Conservation (phyloP, 768 basidiomycete genomes). For the Mrakia frigida region DNA sequence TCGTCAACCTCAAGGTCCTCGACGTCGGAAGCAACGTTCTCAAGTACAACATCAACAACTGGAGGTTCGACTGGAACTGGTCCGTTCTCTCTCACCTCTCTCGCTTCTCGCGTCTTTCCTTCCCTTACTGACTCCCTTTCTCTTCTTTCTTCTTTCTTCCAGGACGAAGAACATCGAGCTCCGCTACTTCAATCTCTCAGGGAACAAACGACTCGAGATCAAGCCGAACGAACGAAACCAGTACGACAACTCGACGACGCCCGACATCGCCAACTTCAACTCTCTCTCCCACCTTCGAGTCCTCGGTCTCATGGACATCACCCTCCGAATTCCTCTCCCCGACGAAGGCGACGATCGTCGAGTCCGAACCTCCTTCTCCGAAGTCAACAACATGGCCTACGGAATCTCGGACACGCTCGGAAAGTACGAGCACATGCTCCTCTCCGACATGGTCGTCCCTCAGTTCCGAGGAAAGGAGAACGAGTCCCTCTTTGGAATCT, state of each 20-base stretch:
- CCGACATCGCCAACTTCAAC: slow-evolving; percentile 64
- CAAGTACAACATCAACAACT: slow-evolving; percentile 96
- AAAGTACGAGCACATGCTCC: slow-evolving; percentile 66
- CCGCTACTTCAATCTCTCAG: slow-evolving; percentile 90
- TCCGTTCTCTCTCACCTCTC: slow-evolving; percentile 45
- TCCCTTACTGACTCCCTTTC: background rate
- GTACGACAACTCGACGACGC: slow-evolving; percentile 19
- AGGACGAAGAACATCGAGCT: slow-evolving; percentile 97
- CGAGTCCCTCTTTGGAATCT: slow-evolving; percentile 93
- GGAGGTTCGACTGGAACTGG: slow-evolving; percentile 99
- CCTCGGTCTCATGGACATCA: slow-evolving; percentile 96
- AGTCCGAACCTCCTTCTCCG: slow-evolving; percentile 81
- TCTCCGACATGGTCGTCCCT: slow-evolving; percentile 87
- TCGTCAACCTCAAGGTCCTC: slow-evolving; percentile 68
- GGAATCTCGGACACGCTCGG: slow-evolving; percentile 93
- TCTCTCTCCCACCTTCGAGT: slow-evolving; percentile 77
- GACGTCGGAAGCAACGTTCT: slow-evolving; percentile 91
- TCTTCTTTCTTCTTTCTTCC: slow-evolving; percentile 14
- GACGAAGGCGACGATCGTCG: slow-evolving; percentile 73
- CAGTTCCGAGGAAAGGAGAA: slow-evolving; percentile 69
- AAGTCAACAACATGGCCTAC: slow-evolving; percentile 86
- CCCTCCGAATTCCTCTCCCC: slow-evolving; percentile 54
- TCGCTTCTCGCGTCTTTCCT: background rate
- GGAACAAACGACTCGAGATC: slow-evolving; percentile 94
- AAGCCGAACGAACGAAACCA: slow-evolving; percentile 57